These are phyloP conservation scores for Eucalyptus pauciflora DNA, from an alignment of 345 rosid species.

Conservation along the genomic window DNA sequence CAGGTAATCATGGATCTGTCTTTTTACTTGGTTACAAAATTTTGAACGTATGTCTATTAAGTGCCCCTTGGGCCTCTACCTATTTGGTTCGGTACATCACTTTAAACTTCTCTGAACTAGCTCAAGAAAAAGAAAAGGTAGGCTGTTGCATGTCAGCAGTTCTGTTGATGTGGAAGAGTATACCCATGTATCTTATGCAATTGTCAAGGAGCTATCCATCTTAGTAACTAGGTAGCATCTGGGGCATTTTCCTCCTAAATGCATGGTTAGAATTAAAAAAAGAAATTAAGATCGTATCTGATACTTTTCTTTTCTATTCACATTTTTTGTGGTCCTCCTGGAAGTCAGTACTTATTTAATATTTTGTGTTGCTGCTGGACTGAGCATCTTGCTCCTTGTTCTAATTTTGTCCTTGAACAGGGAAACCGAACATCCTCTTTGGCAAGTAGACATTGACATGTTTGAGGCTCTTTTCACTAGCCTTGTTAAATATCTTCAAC, in stretches of 20 bases:
- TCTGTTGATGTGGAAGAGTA: not conserved
- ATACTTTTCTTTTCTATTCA: not conserved
- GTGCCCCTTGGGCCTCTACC: not conserved
- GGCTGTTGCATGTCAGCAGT: not conserved
- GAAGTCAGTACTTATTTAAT: not conserved
- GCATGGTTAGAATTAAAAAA: not conserved
- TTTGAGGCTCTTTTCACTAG: slow-evolving; percentile 78
- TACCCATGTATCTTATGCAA: not conserved
- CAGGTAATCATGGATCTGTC: slow-evolving; percentile 18
- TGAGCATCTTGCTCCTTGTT: not conserved
- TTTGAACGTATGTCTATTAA: not conserved
- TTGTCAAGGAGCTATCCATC: not conserved
- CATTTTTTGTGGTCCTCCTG: not conserved
- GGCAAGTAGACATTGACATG: slow-evolving; percentile 89
- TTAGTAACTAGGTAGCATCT: not conserved
- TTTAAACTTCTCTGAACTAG: not conserved
- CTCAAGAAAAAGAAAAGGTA: not conserved
- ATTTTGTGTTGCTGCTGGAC: not conserved
- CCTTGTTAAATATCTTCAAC: slow-evolving; percentile 85
- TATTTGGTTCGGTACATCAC: not conserved
- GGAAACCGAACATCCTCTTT: slow-evolving; percentile 37
- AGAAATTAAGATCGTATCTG: not conserved
- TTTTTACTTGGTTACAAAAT: not conserved
- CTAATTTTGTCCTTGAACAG: slow-evolving; percentile 18
- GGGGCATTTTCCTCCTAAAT: not conserved